Conservation (phyloP, 768 basidiomycete genomes). For the Mycena floridula region DNA sequence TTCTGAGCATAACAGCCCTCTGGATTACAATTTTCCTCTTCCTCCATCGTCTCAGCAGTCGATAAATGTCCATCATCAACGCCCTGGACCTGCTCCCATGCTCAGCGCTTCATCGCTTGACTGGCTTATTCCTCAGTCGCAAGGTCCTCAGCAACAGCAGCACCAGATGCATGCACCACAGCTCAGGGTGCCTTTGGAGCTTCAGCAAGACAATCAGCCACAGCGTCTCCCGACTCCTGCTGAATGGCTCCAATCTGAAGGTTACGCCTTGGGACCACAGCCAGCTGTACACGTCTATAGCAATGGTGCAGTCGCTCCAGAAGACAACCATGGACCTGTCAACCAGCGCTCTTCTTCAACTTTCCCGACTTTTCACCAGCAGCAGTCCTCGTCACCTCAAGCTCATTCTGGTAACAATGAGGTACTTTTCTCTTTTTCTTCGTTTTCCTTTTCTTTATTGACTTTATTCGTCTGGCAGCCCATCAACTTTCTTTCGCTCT, state of each 20-base stretch:
- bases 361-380: neutral
- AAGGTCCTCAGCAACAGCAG: slow-evolving; percentile 15
- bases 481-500: slow-evolving; percentile 81
- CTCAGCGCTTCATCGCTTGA: slow-evolving; percentile 24
- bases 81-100: slow-evolving; percentile 24
- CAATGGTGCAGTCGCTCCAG: too few species aligned
- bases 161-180: too few species aligned
- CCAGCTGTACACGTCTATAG: too few species aligned
- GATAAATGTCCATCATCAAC: neutral
- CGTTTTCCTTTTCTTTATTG: slow-evolving; percentile 10
- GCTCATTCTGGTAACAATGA: slow-evolving; percentile 30
- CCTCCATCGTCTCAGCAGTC: neutral
- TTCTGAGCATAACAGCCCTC: too few species aligned
- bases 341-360: slow-evolving; percentile 2
- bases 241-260: slow-evolving; percentile 41
- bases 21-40: too few species aligned
- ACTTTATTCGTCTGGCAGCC: slow-evolving; percentile 39
- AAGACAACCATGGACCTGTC: too few species aligned
- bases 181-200: slow-evolving; percentile 5
- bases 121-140: slow-evolving; percentile 27
- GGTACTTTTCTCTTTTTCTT: slow-evolving; percentile 26
- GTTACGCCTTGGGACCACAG: neutral
- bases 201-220: slow-evolving; percentile 18
- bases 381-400: slow-evolving; percentile 2
- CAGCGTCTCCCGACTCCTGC: slow-evolving; percentile 21